These are phyloP conservation scores for Annulohypoxylon bovei DNA, from an alignment of 495 filamentous ascomycete genomes.

Conservation along the genomic window DNA sequence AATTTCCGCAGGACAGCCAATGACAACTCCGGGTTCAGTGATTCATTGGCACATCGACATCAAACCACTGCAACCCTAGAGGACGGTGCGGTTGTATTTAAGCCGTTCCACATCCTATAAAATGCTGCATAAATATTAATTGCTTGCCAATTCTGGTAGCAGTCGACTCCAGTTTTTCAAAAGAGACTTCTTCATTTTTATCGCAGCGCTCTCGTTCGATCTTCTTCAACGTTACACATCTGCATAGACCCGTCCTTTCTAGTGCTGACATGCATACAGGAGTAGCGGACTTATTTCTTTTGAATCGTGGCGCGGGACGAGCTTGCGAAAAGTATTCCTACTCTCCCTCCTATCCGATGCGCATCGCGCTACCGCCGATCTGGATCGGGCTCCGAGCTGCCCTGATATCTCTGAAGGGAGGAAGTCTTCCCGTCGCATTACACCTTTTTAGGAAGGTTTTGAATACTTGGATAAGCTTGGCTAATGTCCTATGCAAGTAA, in stretches of 20 bases:
- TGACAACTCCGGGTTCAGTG: not conserved
- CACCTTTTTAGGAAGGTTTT: not conserved
- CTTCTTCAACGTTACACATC: not conserved
- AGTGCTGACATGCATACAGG: slow-evolving; percentile 5
- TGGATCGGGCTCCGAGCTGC: not conserved
- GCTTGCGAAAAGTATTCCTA: not conserved
- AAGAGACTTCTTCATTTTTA: not conserved
- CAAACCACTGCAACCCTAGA: not conserved
- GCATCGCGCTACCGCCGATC: slow-evolving; percentile 2
- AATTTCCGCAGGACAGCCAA: slow-evolving; percentile 5
- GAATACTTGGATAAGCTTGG: not conserved
- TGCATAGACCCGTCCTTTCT: not conserved
- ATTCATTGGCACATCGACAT: not conserved
- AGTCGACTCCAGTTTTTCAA: not conserved
- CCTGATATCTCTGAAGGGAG: not conserved
- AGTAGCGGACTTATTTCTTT: slow-evolving; percentile 1
- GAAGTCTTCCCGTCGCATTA: not conserved
- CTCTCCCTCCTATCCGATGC: not conserved
- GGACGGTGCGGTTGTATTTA: not conserved
- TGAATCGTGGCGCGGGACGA: not conserved
- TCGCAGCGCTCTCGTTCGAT: slow-evolving; percentile 2
- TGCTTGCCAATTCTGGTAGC: not conserved
- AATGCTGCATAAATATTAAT: slow-evolving; percentile 1
- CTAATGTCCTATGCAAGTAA: not conserved
- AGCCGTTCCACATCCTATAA: not conserved